Percentiles rank a stretch among this genome's conserved stretches.
Evolutionary conservation across 306 rosid genomes (phyloP).

Genomic region (Senna tora): DNA sequence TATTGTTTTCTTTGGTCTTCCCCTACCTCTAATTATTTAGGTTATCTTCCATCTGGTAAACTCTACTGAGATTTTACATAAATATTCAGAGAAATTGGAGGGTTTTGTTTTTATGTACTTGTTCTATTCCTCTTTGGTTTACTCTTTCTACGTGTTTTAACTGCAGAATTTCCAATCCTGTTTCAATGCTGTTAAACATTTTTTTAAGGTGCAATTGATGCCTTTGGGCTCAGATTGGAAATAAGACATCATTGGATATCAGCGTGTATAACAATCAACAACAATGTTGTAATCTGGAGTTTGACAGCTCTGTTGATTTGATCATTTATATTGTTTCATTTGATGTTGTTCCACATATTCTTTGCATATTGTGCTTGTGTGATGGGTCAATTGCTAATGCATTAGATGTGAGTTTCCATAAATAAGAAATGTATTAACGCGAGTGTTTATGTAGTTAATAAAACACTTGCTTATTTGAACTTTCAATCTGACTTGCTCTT

Average conservation of each 20-base stretch:
- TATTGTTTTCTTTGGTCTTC: no score
- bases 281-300: neutral
- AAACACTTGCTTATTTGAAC: slow-evolving; percentile 6
- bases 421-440: neutral
- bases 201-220: neutral
- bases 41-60: no score
- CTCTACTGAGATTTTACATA: no score
- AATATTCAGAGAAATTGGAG: neutral
- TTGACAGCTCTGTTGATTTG: neutral
- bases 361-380: neutral
- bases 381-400: neutral
- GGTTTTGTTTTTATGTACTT: neutral
- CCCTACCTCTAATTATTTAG: no score
- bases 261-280: neutral
- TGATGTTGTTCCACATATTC: neutral
- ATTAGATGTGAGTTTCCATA: neutral
- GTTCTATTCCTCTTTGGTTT: neutral
- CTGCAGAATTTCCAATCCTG: neutral
- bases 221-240: neutral
- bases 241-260: neutral
- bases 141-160: neutral
- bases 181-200: neutral
- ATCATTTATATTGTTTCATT: neutral
- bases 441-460: neutral
- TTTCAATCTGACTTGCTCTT: slow-evolving; percentile 19